Evolutionary conservation across 163 green algal genomes (phyloP), one percentile per base, ranked within the genome.

Genomic region (Prototheca stagnorum): DNA sequence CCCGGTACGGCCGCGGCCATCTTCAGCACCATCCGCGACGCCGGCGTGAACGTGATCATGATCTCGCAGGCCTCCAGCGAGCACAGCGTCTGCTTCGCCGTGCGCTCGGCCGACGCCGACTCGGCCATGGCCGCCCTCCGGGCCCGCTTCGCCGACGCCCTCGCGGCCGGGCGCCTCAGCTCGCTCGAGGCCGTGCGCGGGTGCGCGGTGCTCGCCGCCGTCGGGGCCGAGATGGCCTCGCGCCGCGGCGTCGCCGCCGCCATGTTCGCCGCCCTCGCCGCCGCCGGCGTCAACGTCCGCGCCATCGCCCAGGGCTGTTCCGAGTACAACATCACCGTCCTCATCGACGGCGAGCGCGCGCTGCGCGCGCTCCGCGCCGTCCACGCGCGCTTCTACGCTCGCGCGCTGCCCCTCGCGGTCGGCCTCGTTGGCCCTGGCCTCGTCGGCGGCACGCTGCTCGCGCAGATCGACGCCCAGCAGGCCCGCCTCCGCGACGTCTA

Each of bases 261-360:
- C 42, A 78, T 93, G 64, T 93, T 95, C 68, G 59, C 61, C 14
- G 82, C 85, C 2, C 73, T 95, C 24, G 84, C 84, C 44, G 86
- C 84, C 57, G 77, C 81, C 43, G 88, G 85, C 57, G 75, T 96
- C 54, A 98, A 98, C 76, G 86, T 98, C 77, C 78, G 59, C 44
- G 54, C 61, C 16, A 68, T 70, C 44, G 62, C 72, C 5, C 82
- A 94, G 74, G 89, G 88, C 39, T 83, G 61, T 47, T 85, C 64
- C 1, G 89, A 97, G 74, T 96, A 96, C 83, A 97, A 96, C 75
- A 94, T 98, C 70, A 97, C 89, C 12, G 72, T 93, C 31, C 62
- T 95, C 24, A 74, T 96, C 21, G 67, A 90, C 41, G 73, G 85
- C 65, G 57, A 57, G 2, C 73, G 91, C 52, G 47, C 57, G 5